Evolutionary conservation across 1,139 yeast genomes (phyloP), one percentile per base, ranked within the genome.

Genomic region (Candida smagusa): DNA sequence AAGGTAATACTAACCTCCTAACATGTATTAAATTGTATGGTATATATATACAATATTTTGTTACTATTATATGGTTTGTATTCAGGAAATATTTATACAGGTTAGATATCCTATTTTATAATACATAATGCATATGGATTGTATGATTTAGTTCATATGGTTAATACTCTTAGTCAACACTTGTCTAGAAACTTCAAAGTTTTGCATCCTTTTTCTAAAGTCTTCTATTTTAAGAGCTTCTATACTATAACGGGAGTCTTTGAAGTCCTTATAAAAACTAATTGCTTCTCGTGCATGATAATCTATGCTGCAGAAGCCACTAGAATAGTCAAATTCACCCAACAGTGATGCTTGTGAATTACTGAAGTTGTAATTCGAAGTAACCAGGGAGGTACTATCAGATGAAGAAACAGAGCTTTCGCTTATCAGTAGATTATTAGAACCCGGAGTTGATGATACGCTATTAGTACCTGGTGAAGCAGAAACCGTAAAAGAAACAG

Each of bases 301-400:
- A 36, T 65, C 71, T n/a, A 46, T 42, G 7, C 46, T 39, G 30
- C 47, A 53, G 9, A 60, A 39, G 6, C 68, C 68, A 6, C 45
- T 38, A 2, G 49, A 45, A 33, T 51, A 58, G 36, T 58, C 44
- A 31, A 63, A 59, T 3, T 41, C 41, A 12, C 44, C 46, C 6
- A 22, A 41, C 40, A 23, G 36, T 35, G 11, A 38, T 2, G 33
- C 9, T 25, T 12, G 33, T 12, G n/a, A 37, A 39, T 29, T 23
- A 6, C 26, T 4, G 6, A 9, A 23, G 8, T 19, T n/a, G 42
- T 29, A 28, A 42, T 43, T 22, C 9, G 30, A 12, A 31, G 37
- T 24, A 39, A 47, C 23, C 40, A 41, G 25, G 35, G 37, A 25
- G 9, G 34, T 36, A 8, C 33, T 25, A 28, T 44, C 50, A 23